phyloP scores from a whole-genome alignment of 352 stramenopile species.

The Phytophthora hybrid region DNA sequence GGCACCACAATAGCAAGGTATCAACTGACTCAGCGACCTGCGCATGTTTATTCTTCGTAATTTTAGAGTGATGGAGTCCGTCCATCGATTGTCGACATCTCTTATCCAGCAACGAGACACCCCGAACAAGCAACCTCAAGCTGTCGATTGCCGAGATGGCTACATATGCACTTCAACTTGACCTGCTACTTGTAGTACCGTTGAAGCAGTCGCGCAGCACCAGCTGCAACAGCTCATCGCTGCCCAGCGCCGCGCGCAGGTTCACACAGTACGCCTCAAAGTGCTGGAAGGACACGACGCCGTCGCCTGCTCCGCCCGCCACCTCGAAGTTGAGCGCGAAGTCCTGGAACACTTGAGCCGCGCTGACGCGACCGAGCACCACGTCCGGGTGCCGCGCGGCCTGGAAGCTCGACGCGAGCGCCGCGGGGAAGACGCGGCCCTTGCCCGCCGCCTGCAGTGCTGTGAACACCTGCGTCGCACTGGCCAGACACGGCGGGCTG shows the following conservation, averaged over 20 bases:
- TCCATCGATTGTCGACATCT: neutral
- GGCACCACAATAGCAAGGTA: no score
- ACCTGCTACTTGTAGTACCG: neutral
- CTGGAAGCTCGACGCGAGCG: constrained; percentile 71
- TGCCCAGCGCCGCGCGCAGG: constrained; percentile 57
- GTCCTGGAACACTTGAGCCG: constrained; percentile 67
- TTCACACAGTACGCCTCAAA: constrained; percentile 74
- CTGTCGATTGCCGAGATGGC: constrained; percentile 29
- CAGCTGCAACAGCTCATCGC: constrained; percentile 65
- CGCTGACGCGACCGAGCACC: constrained; percentile 48
- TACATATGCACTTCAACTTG: constrained; percentile 15
- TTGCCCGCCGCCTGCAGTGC: constrained; percentile 56
- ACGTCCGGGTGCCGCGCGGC: constrained; percentile 68
- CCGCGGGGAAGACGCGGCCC: constrained; percentile 67
- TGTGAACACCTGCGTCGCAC: constrained; percentile 50
- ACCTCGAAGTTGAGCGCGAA: constrained; percentile 78
- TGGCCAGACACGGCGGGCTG: constrained; percentile 44
- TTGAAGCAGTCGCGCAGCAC: constrained; percentile 70
- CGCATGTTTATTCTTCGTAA: no score
- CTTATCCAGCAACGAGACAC: constrained; percentile 6
- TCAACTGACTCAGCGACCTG: no score
- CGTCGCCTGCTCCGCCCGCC: constrained; percentile 40
- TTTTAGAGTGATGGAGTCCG: neutral
- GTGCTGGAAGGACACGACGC: constrained; percentile 61
- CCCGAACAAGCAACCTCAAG: constrained; percentile 3